These are phyloP conservation scores for Sequoia sempervirens DNA, from an alignment of 75 land plant genomes.

Conservation along the genomic window DNA sequence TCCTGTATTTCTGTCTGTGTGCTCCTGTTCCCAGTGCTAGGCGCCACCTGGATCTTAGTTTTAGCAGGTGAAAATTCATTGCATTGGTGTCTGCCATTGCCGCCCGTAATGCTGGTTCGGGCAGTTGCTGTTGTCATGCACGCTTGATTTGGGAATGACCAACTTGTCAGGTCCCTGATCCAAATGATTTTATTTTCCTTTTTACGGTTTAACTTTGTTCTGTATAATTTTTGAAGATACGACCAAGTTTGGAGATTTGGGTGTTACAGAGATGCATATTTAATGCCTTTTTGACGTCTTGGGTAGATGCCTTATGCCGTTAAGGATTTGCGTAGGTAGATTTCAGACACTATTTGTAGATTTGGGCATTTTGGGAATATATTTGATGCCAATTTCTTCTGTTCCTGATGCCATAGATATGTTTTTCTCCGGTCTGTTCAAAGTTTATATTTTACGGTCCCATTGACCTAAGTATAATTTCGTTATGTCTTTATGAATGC, in stretches of 20 bases:
- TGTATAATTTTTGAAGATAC: not conserved
- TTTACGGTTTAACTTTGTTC: not conserved
- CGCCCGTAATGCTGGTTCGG: too few species aligned
- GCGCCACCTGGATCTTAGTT: not conserved
- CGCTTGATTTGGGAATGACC: conserved; percentile 2
- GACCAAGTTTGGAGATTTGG: not conserved
- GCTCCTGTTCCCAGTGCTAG: not conserved
- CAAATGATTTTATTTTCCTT: not conserved
- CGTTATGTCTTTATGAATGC: not conserved
- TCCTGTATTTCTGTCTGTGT: not conserved
- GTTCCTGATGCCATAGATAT: not conserved
- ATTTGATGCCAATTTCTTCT: not conserved
- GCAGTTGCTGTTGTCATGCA: not conserved
- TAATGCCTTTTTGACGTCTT: not conserved
- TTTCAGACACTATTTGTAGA: not conserved
- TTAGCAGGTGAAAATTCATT: not conserved
- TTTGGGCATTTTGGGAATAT: not conserved
- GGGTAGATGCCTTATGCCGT: not conserved
- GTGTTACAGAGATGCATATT: not conserved
- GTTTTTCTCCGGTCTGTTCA: not conserved
- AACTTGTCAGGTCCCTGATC: conserved; percentile 6
- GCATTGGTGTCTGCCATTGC: not conserved
- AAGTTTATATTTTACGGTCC: not conserved
- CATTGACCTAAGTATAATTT: not conserved
- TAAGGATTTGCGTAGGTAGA: not conserved